Percentiles rank a stretch among this genome's conserved stretches.
These are phyloP conservation scores for Coniophora puteana DNA, from an alignment of 1,284 basidiomycete species.

Conservation along the genomic window DNA sequence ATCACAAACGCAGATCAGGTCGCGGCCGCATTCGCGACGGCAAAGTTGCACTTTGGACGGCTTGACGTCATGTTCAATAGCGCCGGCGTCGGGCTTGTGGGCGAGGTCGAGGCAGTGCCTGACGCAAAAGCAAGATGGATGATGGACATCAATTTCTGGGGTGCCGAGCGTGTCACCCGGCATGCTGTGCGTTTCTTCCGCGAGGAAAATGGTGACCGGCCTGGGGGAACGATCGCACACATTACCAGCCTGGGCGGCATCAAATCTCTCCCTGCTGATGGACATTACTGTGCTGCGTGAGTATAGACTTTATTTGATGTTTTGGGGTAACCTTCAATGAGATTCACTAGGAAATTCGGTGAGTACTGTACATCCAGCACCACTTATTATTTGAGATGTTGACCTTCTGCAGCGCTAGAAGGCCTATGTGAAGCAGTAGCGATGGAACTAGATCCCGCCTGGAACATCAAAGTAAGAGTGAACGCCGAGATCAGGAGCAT, in stretches of 20 bases:
- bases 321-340: not conserved
- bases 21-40: slow-evolving; percentile 25
- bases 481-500: too few species aligned
- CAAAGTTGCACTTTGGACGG: slow-evolving; percentile 19
- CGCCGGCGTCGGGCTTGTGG: slow-evolving; percentile 9
- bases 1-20: not conserved
- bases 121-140: not conserved
- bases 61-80: slow-evolving; percentile 20
- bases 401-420: slow-evolving; percentile 5
- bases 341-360: not conserved
- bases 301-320: too few species aligned
- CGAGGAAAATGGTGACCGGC: not conserved
- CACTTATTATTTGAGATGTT: too few species aligned
- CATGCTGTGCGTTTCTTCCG: not conserved
- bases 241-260: not conserved
- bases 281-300: not conserved
- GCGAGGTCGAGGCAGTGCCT: slow-evolving; percentile 1
- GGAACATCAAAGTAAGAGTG: slow-evolving; percentile 8
- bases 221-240: not conserved
- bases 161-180: not conserved
- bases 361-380: too few species aligned
- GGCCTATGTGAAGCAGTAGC: slow-evolving; percentile 6
- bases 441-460: slow-evolving; percentile 10
- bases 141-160: slow-evolving; percentile 3
- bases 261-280: not conserved